Evolutionary conservation across 306 rosid species (phyloP).

Genomic region (Rubus idaeus): DNA sequence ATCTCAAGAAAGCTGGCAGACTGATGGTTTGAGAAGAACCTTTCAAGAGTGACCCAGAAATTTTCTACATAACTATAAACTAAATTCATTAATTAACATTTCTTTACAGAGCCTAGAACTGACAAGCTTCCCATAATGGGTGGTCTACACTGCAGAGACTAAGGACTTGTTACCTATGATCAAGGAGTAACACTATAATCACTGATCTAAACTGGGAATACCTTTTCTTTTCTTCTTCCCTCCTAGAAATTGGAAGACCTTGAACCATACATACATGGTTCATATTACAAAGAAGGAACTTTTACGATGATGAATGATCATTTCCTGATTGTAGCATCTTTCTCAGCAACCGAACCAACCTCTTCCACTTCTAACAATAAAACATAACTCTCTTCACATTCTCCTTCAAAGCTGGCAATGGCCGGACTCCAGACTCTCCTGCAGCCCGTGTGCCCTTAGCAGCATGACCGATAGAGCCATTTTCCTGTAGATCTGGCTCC

Average conservation of each 20-base stretch:
- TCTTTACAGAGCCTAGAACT: slow-evolving; percentile 25
- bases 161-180: slow-evolving; percentile 17
- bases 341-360: slow-evolving; percentile 18
- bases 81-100: slow-evolving; percentile 10
- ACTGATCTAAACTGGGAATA: slow-evolving; percentile 27
- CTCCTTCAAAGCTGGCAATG: slow-evolving; percentile 91
- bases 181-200: slow-evolving; percentile 36
- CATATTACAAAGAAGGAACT: slow-evolving; percentile 36
- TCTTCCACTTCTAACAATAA: slow-evolving; percentile 53
- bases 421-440: slow-evolving; percentile 74
- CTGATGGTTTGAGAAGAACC: slow-evolving; percentile 14
- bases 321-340: slow-evolving; percentile 30
- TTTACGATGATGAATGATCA: not conserved
- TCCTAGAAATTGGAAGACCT: slow-evolving; percentile 20
- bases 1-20: not conserved
- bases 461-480: slow-evolving; percentile 49
- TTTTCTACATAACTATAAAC: slow-evolving; percentile 7
- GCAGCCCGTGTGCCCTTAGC: slow-evolving; percentile 45
- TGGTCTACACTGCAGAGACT: slow-evolving; percentile 17
- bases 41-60: not conserved
- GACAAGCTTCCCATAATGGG: slow-evolving; percentile 3
- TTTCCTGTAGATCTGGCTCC: slow-evolving; percentile 88
- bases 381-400: slow-evolving; percentile 98
- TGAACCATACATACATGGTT: slow-evolving; percentile 16
- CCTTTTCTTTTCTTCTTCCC: not conserved